Evolutionary conservation across 2,329 filamentous ascomycete genomes (phyloP), one percentile per base, ranked within the genome.

Genomic region (Pseudocercospora vitis): DNA sequence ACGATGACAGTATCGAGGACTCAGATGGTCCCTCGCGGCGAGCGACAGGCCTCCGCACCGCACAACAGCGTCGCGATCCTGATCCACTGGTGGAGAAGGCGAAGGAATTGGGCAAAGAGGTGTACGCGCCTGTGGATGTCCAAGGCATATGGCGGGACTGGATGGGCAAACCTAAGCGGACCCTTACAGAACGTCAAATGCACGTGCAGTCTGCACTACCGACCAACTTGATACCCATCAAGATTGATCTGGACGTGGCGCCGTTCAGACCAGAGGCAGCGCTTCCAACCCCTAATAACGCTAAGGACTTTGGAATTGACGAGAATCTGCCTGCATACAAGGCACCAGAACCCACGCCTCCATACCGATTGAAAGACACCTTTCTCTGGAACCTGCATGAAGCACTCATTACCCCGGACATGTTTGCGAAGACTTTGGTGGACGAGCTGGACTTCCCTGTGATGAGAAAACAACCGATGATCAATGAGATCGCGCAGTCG

Each of bases 351-450:
- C 74, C 83, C 57, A 91, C 91, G 11, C 85, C 91, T 0, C 87
- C 89, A 2, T 96, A 91, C 73, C 84, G 94, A 58, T 78, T 99
- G 53, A 91, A 95, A 65, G 94, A 99, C 65, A 87, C 89, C n/a
- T 97, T 99, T 65, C 75, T 96, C 48, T 99, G 94, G 94, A 99
- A 99, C 66, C 79, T 99, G 11, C 92, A 97, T 73, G 94, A 99
- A 75, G 88, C 89, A 0, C 78, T 96, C 54, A 88, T 91, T 48
- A 99, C 94, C 0, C 95, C 94, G 0, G 94, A 99, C 68, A 88
- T 95, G 67, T 99, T 97, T 69, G 94, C 94, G n/a, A 83, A 88
- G 63, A 85, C 82, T 1, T 84, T 97, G 61, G 91, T 95, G 1
- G 89, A 95, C 60, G 94, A 99, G 69, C 80, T 99, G 35, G 94